Conservation (phyloP, 768 basidiomycete species). For the Kwoniella dejecticola region DNA sequence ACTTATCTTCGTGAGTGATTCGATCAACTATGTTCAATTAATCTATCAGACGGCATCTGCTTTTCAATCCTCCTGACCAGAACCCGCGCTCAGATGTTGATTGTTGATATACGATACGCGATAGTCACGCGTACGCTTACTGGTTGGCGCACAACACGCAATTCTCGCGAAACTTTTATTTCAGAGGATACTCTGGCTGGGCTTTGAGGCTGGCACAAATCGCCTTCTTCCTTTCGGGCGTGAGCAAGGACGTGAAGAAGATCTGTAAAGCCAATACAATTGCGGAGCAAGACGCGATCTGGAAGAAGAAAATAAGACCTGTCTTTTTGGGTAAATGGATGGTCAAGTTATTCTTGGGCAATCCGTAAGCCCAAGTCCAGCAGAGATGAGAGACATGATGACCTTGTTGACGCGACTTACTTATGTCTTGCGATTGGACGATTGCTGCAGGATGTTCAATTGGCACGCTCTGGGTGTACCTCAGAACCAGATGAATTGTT, state of each 20-base stretch:
- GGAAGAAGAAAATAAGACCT: slow-evolving; percentile 65
- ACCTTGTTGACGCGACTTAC: too few relatives aligned
- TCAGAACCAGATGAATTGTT: slow-evolving; percentile 66
- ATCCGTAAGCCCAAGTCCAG: slow-evolving; percentile 43
- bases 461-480: slow-evolving; percentile 83
- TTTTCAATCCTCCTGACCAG: background rate
- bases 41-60: background rate
- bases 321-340: slow-evolving; percentile 66
- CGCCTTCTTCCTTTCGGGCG: slow-evolving; percentile 66
- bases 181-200: slow-evolving; percentile 66
- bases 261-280: slow-evolving; percentile 64
- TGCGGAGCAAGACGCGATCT: slow-evolving; percentile 66
- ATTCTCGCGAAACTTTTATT: slow-evolving; percentile 65
- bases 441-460: slow-evolving; percentile 58
- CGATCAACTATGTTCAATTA: background rate
- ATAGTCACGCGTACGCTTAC: slow-evolving; percentile 67
- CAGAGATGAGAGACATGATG: background rate
- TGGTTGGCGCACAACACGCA: slow-evolving; percentile 66
- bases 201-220: slow-evolving; percentile 67
- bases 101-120: background rate
- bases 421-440: too few relatives aligned
- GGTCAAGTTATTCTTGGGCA: slow-evolving; percentile 61
- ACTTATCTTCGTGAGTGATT: slow-evolving; percentile 63
- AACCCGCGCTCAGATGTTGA: background rate
- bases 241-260: slow-evolving; percentile 62